Evolutionary conservation across 169 alveolate species (phyloP).

Genomic region (Plasmodium billcollinsi): DNA sequence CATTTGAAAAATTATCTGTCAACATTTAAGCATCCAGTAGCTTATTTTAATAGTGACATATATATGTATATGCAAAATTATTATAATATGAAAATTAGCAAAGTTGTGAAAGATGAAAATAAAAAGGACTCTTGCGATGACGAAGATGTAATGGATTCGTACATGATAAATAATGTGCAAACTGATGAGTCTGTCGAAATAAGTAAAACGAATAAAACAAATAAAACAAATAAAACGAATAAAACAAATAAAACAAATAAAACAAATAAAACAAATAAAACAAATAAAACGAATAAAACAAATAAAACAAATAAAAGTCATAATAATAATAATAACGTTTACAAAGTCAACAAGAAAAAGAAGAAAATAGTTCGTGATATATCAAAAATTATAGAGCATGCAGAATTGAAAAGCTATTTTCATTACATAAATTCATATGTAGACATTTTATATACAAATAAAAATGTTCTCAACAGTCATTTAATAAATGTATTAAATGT

Average conservation of each 20-base stretch:
- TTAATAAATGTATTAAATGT: constrained; percentile 37
- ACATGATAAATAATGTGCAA: background rate
- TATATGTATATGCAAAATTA: constrained; percentile 25
- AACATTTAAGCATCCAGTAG: constrained; percentile 44
- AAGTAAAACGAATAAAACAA: background rate
- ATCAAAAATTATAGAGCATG: constrained; percentile 9
- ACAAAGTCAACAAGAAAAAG: background rate
- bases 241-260: background rate
- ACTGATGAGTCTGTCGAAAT: background rate
- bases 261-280: background rate
- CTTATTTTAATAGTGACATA: constrained; percentile 20
- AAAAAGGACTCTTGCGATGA: background rate
- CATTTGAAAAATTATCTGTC: constrained; percentile 24
- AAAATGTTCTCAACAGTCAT: constrained; percentile 51
- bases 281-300: background rate
- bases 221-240: background rate
- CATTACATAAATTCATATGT: constrained; percentile 78
- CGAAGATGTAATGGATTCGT: background rate
- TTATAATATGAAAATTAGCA: constrained; percentile 3
- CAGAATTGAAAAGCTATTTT: constrained; percentile 73
- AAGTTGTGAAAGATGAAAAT: background rate
- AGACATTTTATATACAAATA: constrained; percentile 74
- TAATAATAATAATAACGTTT: background rate
- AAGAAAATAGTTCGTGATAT: constrained; percentile 10
- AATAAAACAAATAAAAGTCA: background rate